Percentiles rank a stretch among this genome's conserved stretches.
phyloP scores from a whole-genome alignment of 192 early-diverging fungal species.

The Gryganskiella cystojenkinii region DNA sequence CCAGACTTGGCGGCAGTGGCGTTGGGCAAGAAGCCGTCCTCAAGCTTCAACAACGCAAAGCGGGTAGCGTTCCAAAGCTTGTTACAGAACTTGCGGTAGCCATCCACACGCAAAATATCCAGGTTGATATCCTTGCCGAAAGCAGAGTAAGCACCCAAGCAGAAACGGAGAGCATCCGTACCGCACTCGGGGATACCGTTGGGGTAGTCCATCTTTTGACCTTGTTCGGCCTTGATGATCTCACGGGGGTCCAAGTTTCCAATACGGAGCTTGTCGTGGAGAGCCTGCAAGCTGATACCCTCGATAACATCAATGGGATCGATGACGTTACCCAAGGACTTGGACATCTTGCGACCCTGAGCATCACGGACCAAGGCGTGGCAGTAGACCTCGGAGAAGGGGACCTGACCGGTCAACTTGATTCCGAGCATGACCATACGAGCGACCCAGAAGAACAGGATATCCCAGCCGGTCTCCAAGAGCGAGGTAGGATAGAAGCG shows the following conservation, averaged over 20 bases:
- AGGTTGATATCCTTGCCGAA: conserved; percentile 91
- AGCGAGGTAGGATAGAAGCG: conserved; percentile 92
- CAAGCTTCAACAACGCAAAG: conserved; percentile 96
- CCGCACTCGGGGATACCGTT: conserved; percentile 99
- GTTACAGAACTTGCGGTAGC: conserved; percentile 99
- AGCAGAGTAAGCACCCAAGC: conserved; percentile 82
- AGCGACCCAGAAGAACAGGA: conserved; percentile 99
- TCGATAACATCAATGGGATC: conserved; percentile 98
- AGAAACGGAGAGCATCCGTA: conserved; percentile 92
- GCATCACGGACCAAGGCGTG: conserved; percentile 99
- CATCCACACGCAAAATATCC: conserved; percentile 95
- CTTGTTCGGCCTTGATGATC: conserved; percentile 86
- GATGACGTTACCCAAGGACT: conserved; percentile 96
- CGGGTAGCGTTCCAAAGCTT: conserved; percentile 99
- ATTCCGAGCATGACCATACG: conserved; percentile 99
- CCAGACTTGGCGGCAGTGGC: conserved; percentile 69
- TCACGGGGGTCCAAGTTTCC: conserved; percentile 95
- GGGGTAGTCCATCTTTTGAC: conserved; percentile 91
- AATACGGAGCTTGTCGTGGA: conserved; percentile 79
- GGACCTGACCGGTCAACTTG: conserved; percentile 94
- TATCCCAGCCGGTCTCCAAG: conserved; percentile 98
- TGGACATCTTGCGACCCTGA: conserved; percentile 98
- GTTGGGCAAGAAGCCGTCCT: conserved; percentile 83
- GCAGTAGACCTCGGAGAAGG: conserved; percentile 95
- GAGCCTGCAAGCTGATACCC: conserved; percentile 83